phyloP scores from a whole-genome alignment of 352 stramenopile genomes.

The Globisporangium alternatum region DNA sequence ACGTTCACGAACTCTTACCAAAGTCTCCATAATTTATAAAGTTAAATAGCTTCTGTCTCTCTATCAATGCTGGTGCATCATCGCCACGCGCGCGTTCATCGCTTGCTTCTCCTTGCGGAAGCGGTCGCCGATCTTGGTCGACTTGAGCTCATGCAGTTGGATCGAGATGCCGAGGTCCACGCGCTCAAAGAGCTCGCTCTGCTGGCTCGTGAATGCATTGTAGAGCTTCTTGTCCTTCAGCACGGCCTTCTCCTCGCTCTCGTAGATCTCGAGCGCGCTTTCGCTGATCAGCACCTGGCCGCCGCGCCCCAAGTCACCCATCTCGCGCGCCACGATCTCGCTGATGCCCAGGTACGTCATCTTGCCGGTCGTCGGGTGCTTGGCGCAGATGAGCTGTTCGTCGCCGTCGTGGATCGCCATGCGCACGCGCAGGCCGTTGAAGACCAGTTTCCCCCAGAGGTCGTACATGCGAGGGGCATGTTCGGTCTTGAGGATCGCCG shows the following conservation, averaged over 20 bases:
- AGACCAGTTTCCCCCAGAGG: slow-evolving; percentile 55
- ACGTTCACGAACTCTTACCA: too few relatives aligned
- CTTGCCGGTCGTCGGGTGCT: slow-evolving; percentile 72
- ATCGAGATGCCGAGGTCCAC: slow-evolving; percentile 37
- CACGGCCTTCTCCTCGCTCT: slow-evolving; percentile 30
- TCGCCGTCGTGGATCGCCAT: slow-evolving; percentile 80
- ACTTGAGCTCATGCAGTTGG: slow-evolving; percentile 40
- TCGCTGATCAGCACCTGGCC: slow-evolving; percentile 73
- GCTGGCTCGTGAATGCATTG: slow-evolving; percentile 24
- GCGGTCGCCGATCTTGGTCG: slow-evolving; percentile 34
- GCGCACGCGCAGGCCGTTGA: slow-evolving; percentile 68
- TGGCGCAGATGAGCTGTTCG: slow-evolving; percentile 55
- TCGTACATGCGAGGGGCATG: slow-evolving; percentile 45
- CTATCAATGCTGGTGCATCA: slow-evolving; percentile 19
- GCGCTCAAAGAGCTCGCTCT: slow-evolving; percentile 31
- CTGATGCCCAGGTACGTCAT: slow-evolving; percentile 72
- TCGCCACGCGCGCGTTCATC: slow-evolving; percentile 13
- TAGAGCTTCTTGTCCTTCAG: slow-evolving; percentile 16
- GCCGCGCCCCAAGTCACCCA: slow-evolving; percentile 59
- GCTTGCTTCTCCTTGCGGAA: slow-evolving; percentile 26
- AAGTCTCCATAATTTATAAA: not conserved
- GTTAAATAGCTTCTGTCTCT: not conserved
- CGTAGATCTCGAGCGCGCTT: slow-evolving; percentile 40
- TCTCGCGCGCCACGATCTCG: slow-evolving; percentile 65
- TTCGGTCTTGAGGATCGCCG: slow-evolving; percentile 38